A percentile compares a stretch with the other conserved stretches of the same genome.
Conservation (phyloP, 1,284 basidiomycete genomes). For the Puccinia novopanici region DNA sequence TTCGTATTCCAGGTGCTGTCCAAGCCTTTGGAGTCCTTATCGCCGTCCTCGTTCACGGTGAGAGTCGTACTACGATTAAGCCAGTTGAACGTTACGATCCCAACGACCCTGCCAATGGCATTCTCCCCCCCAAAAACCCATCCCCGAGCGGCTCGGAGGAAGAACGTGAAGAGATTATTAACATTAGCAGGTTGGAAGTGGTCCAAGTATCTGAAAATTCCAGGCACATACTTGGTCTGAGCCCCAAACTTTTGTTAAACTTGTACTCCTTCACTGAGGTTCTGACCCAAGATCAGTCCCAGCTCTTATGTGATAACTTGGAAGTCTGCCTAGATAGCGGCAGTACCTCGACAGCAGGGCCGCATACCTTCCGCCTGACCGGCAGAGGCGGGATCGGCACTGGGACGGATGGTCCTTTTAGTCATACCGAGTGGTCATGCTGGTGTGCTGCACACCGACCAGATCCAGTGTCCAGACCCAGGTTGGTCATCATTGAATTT, state of each 20-base stretch:
- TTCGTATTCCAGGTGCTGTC: constrained; percentile 26
- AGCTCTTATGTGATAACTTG: constrained; percentile 75
- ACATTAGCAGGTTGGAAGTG: constrained; percentile 36
- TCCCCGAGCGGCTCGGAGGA: constrained; percentile 24
- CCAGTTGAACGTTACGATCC: constrained; percentile 69
- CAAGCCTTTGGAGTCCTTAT: constrained; percentile 80
- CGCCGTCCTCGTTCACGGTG: constrained; percentile 70
- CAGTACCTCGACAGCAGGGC: constrained; percentile 23
- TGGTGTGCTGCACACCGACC: constrained; percentile 81
- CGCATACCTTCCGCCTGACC: constrained; percentile 54
- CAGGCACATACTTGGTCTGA: constrained; percentile 71
- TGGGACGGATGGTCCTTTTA: constrained; percentile 57
- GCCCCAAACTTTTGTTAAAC: constrained; percentile 75
- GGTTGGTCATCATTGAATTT: constrained; percentile 74
- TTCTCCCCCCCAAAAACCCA: background rate
- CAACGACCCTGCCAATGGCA: constrained; percentile 1
- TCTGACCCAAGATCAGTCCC: constrained; percentile 71
- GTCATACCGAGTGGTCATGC: constrained; percentile 75
- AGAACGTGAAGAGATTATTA: background rate
- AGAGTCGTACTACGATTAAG: constrained; percentile 71
- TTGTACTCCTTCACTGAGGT: constrained; percentile 75
- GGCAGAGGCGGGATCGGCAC: constrained; percentile 54
- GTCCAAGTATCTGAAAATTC: constrained; percentile 64
- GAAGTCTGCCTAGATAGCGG: constrained; percentile 60
- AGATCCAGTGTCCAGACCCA: constrained; percentile 55